These are phyloP conservation scores for Psilocybe azurescens DNA, from an alignment of 768 basidiomycete genomes.

Conservation along the genomic window DNA sequence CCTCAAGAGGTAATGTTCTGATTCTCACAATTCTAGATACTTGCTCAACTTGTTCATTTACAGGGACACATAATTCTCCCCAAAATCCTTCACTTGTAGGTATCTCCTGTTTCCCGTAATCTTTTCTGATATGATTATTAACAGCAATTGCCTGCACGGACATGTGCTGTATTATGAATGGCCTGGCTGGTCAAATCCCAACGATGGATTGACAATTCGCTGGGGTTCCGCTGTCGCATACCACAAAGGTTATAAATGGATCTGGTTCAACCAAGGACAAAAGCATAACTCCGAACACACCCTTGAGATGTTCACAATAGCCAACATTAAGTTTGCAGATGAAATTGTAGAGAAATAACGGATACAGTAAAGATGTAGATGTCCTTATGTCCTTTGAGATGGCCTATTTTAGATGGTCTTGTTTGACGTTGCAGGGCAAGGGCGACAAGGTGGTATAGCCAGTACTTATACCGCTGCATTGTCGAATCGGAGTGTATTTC, in stretches of 20 bases:
- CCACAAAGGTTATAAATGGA: slow-evolving; percentile 55
- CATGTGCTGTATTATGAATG: slow-evolving; percentile 47
- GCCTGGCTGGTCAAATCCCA: slow-evolving; percentile 50
- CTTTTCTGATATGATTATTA: neutral
- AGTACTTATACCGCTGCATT: too few relatives aligned
- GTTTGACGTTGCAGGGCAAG: too few relatives aligned
- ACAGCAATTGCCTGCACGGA: slow-evolving; percentile 49
- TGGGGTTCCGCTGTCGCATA: slow-evolving; percentile 51
- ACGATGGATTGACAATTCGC: slow-evolving; percentile 39
- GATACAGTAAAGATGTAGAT: neutral
- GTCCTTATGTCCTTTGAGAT: too few relatives aligned
- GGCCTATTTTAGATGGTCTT: too few relatives aligned
- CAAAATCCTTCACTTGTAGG: slow-evolving; percentile 57
- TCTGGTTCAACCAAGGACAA: slow-evolving; percentile 47
- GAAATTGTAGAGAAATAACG: slow-evolving; percentile 25
- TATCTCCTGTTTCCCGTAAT: slow-evolving; percentile 7
- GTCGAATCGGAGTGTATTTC: neutral
- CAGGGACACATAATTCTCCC: slow-evolving; percentile 46
- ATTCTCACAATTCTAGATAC: neutral
- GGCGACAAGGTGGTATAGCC: too few relatives aligned
- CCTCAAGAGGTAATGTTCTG: slow-evolving; percentile 39
- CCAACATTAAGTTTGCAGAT: slow-evolving; percentile 46
- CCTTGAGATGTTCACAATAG: slow-evolving; percentile 37
- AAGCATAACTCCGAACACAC: slow-evolving; percentile 19
- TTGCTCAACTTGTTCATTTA: neutral